Evolutionary conservation across 257 asterid genomes (phyloP).

Genomic region (Cynanchum wilfordii): DNA sequence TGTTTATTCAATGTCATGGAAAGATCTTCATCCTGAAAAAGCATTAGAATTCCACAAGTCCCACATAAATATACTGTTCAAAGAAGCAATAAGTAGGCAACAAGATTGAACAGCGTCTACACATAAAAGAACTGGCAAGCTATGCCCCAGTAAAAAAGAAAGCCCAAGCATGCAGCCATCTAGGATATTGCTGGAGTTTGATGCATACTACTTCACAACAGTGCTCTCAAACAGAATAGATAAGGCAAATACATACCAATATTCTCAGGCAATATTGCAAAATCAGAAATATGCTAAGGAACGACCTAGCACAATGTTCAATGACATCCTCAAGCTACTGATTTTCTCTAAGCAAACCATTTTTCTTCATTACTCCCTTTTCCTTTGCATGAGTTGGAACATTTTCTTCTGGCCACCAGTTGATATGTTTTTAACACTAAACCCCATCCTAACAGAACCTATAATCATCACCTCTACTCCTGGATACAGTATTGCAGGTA

Average conservation of each 20-base stretch:
- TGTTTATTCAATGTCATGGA: conserved; percentile 77
- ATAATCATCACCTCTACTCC: background rate
- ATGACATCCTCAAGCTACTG: background rate
- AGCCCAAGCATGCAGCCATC: background rate
- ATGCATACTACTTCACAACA: background rate
- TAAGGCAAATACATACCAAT: background rate
- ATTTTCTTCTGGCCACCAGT: background rate
- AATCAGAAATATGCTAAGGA: background rate
- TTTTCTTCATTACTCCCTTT: background rate
- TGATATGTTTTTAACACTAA: background rate
- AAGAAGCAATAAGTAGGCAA: background rate
- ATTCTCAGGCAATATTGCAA: background rate
- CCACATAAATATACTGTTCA: background rate
- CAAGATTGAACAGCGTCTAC: conserved; percentile 1
- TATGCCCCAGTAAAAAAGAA: background rate
- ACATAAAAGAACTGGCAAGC: background rate
- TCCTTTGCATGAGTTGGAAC: background rate
- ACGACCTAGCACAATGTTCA: background rate
- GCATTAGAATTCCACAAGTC: conserved; percentile 9
- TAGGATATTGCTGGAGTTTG: background rate
- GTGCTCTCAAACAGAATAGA: background rate
- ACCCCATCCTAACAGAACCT: background rate
- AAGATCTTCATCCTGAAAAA: conserved; percentile 83
- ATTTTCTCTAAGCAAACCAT: background rate
- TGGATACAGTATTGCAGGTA: background rate